These are phyloP conservation scores for Trichosporon faecale DNA, from an alignment of 1,284 basidiomycete species.

Conservation along the genomic window DNA sequence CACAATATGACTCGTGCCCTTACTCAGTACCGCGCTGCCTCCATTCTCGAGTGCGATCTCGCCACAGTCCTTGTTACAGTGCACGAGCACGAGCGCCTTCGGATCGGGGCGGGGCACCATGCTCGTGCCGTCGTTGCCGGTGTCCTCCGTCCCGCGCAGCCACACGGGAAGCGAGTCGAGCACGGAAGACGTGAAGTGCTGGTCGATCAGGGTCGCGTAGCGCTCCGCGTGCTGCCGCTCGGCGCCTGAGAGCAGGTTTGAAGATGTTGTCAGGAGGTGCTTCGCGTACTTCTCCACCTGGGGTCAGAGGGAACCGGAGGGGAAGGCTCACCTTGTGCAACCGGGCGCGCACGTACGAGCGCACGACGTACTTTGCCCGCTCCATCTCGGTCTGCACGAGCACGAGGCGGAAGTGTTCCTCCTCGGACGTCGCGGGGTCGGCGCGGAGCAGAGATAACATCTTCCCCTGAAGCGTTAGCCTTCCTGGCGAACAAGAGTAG, in stretches of 20 bases:
- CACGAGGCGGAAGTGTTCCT: slow-evolving; percentile 85
- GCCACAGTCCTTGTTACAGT: slow-evolving; percentile 67
- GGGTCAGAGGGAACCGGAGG: not conserved
- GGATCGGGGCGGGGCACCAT: slow-evolving; percentile 80
- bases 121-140: slow-evolving; percentile 59
- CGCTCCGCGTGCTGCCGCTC: slow-evolving; percentile 74
- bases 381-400: slow-evolving; percentile 90
- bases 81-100: slow-evolving; percentile 70
- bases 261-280: slow-evolving; percentile 65
- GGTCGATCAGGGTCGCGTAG: slow-evolving; percentile 70
- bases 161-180: slow-evolving; percentile 72
- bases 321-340: slow-evolving; percentile 66
- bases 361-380: slow-evolving; percentile 80
- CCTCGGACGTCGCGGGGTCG: slow-evolving; percentile 76
- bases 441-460: slow-evolving; percentile 60
- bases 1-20: slow-evolving; percentile 51
- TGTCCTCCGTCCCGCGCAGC: slow-evolving; percentile 71
- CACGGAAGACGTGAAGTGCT: slow-evolving; percentile 69
- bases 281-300: slow-evolving; percentile 84
- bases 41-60: slow-evolving; percentile 62
- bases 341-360: slow-evolving; percentile 80
- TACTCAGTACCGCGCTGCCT: slow-evolving; percentile 41
- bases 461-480: slow-evolving; percentile 33
- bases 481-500: too few relatives aligned
- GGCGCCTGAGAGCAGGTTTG: slow-evolving; percentile 70